A percentile compares a stretch with the other conserved stretches of the same genome.
Evolutionary conservation across 2,329 filamentous ascomycete species (phyloP).

Genomic region (Iodosphaeria phyllophila): DNA sequence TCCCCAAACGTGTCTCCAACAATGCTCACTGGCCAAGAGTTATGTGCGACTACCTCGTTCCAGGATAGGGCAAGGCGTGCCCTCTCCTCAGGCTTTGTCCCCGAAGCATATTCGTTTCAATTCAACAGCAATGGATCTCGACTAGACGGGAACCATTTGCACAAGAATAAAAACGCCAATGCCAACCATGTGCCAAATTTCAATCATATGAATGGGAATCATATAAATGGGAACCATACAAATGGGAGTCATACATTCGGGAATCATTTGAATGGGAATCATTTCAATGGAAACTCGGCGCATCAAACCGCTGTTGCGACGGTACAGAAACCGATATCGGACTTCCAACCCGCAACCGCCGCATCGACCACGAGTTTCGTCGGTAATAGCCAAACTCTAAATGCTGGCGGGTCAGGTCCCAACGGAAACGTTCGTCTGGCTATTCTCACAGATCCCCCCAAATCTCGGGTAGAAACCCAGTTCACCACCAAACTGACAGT

Average conservation of each 20-base stretch:
- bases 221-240: neutral
- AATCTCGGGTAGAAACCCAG: conserved; percentile 91
- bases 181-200: too few relatives aligned
- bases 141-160: too few relatives aligned
- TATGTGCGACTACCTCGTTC: conserved; percentile 29
- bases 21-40: conserved; percentile 30
- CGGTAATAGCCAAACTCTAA: conserved; percentile 1
- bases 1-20: conserved; percentile 37
- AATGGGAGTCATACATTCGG: conserved; percentile 1
- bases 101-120: conserved; percentile 10
- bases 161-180: too few relatives aligned
- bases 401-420: conserved; percentile 4
- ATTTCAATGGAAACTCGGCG: neutral
- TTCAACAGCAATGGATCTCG: conserved; percentile 9
- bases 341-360: neutral
- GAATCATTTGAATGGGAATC: neutral
- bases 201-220: conserved; percentile 1
- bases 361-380: too few relatives aligned
- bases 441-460: conserved; percentile 50
- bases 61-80: conserved; percentile 26
- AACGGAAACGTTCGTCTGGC: conserved; percentile 24
- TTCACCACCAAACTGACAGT: conserved; percentile 75
- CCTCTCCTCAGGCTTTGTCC: conserved; percentile 19
- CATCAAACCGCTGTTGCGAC: neutral
- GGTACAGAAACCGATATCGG: neutral